Evolutionary conservation across 2,329 filamentous ascomycete genomes (phyloP).

Genomic region (Alternaria atra): DNA sequence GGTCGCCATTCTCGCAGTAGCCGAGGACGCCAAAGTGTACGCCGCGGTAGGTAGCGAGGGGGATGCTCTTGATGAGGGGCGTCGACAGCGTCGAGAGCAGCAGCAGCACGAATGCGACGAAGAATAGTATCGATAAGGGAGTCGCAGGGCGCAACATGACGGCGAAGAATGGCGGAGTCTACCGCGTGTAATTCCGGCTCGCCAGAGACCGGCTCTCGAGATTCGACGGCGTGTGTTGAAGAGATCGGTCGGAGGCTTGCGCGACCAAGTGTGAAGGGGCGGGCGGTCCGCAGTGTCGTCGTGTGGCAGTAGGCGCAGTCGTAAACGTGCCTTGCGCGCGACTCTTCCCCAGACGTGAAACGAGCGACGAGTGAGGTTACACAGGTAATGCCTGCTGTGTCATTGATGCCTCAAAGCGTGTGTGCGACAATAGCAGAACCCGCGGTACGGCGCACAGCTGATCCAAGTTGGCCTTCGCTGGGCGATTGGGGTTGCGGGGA

Average conservation of each 20-base stretch:
- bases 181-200: slow-evolving; percentile 35
- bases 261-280: slow-evolving; percentile 8
- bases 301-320: slow-evolving; percentile 19
- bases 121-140: slow-evolving; percentile 84
- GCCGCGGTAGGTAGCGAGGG: slow-evolving; percentile 78
- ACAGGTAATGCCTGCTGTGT: slow-evolving; percentile 39
- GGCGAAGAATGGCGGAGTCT: slow-evolving; percentile 41
- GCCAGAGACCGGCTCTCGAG: slow-evolving; percentile 42
- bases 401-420: slow-evolving; percentile 34
- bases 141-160: slow-evolving; percentile 91
- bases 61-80: slow-evolving; percentile 85
- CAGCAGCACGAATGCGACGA: slow-evolving; percentile 84
- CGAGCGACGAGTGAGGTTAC: slow-evolving; percentile 41
- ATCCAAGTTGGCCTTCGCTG: slow-evolving; percentile 14
- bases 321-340: slow-evolving; percentile 39
- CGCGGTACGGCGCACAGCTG: slow-evolving; percentile 23
- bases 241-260: slow-evolving; percentile 19
- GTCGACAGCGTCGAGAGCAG: slow-evolving; percentile 90
- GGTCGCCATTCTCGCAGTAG: slow-evolving; percentile 69
- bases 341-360: slow-evolving; percentile 32
- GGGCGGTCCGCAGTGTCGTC: slow-evolving; percentile 3
- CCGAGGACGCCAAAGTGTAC: slow-evolving; percentile 93
- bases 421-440: slow-evolving; percentile 12
- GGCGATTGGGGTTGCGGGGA: slow-evolving; percentile 23
- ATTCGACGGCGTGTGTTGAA: slow-evolving; percentile 28